Percentiles rank a stretch among this genome's conserved stretches.
phyloP scores from a whole-genome alignment of 208 protist species.

The Trypanosoma caninum region DNA sequence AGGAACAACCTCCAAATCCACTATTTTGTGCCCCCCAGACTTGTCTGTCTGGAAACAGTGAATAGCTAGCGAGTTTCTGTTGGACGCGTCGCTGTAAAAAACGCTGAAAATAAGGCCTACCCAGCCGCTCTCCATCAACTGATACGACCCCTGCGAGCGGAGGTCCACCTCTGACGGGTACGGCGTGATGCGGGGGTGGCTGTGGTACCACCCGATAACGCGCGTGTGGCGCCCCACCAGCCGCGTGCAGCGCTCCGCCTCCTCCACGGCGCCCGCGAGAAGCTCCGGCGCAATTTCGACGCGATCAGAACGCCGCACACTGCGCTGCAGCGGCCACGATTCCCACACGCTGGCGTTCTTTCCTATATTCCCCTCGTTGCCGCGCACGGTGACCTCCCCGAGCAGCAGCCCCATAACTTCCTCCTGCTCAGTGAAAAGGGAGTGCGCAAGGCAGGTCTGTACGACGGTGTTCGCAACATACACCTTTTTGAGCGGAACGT shows the following conservation, averaged over 20 bases:
- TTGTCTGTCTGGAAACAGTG: conserved; percentile 69
- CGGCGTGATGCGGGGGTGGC: conserved; percentile 73
- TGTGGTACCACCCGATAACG: conserved; percentile 90
- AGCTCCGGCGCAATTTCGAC: conserved; percentile 65
- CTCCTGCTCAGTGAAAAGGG: conserved; percentile 71
- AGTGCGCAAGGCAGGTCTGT: conserved; percentile 62
- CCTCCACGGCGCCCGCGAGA: conserved; percentile 46
- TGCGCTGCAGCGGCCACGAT: conserved; percentile 45
- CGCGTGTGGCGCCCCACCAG: conserved; percentile 31
- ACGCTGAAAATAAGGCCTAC: conserved; percentile 84
- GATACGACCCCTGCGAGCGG: conserved; percentile 68
- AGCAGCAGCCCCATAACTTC: conserved; percentile 83
- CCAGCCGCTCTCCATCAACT: conserved; percentile 73
- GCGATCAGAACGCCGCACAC: conserved; percentile 66
- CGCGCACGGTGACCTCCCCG: conserved; percentile 33
- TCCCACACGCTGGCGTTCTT: conserved; percentile 62
- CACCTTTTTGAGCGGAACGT: conserved; percentile 41
- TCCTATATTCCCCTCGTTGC: conserved; percentile 8
- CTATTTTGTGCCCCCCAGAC: conserved; percentile 33
- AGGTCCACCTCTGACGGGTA: conserved; percentile 76
- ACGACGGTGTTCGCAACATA: conserved; percentile 51
- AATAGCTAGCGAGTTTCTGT: conserved; percentile 39
- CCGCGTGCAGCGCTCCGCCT: conserved; percentile 45
- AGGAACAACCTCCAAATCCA: conserved; percentile 39
- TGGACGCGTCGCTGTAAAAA: conserved; percentile 49